Evolutionary conservation across 1,284 basidiomycete genomes (phyloP), one percentile per base, ranked within the genome.

Genomic region (Coriolopsis trogii): DNA sequence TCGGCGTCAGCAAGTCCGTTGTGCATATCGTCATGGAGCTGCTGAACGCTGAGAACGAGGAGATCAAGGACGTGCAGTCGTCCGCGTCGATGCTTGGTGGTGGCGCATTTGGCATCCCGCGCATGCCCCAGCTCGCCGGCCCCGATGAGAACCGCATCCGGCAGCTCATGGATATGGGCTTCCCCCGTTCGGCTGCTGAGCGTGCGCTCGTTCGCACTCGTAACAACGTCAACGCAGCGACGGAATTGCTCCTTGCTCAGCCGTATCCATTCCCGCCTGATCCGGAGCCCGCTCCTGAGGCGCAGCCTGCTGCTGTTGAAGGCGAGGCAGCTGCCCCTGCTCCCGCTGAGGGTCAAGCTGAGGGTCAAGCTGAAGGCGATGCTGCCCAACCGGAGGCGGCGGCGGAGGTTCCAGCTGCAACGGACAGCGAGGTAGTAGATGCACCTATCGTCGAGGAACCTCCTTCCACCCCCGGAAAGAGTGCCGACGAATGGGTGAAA

Each of bases 141-240:
- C 84, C 89, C 0, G 90, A 93, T 63, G 89, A 93, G 63, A 79
- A 77, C 49, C 83, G 87, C 25, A 83, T 98, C 40, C 81, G 84
- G 42, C 89, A 93, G 63, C 77, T 99, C 42, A 87, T 86, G 15
- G 96, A 99, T 61, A 99, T 99, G 97, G 97, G 97, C 43, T 99
- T 99, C 73, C 85, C 91, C 23, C 84, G 93, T 8, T 81, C 82
- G 34, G 91, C 93, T 4, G 91, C 91, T 1, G 88, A 92, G 64
- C 82, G 85, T 49, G 96, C 96, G 4, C 74, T 99, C 18, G 70
- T 80, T 18, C 88, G 95, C 20, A 87, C 89, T 13, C 84, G 89
- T 55, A 98, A 98, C 72, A 97, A 97, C 62, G 78, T 98, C 60
- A 87, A 80, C 31, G 85, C 90, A 6, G 97, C 97, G 2, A 90